Percentiles rank a stretch among this genome's conserved stretches.
Evolutionary conservation across 345 rosid species (phyloP).

Genomic region (Arabidopsis suecica): DNA sequence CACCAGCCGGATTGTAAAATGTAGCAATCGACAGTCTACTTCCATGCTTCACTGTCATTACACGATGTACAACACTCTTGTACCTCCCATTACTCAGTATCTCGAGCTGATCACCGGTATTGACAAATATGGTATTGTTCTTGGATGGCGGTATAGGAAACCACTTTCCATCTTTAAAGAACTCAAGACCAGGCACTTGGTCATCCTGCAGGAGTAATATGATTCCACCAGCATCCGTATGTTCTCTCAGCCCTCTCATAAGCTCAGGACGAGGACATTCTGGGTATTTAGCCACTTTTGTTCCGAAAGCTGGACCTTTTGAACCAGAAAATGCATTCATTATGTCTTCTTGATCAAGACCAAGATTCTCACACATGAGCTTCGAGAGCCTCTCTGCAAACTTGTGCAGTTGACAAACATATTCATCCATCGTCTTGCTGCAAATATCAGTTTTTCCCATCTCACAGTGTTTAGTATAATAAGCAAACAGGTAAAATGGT

Average conservation of each 20-base stretch:
- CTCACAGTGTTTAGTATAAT: constrained; percentile 15
- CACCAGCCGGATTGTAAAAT: constrained; percentile 82
- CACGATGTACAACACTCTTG: constrained; percentile 74
- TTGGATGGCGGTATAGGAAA: constrained; percentile 77
- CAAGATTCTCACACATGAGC: constrained; percentile 81
- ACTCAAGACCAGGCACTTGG: constrained; percentile 90
- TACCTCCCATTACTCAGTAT: constrained; percentile 88
- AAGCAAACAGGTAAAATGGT: constrained; percentile 18
- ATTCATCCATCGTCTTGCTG: constrained; percentile 80
- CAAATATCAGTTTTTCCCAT: constrained; percentile 17
- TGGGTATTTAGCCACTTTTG: constrained; percentile 90
- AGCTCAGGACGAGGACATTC: constrained; percentile 76
- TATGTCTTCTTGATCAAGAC: constrained; percentile 59
- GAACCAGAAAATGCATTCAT: constrained; percentile 64
- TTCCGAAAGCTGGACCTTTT: constrained; percentile 78
- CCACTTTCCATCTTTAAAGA: constrained; percentile 80
- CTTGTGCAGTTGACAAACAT: constrained; percentile 63
- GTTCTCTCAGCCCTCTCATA: constrained; percentile 87
- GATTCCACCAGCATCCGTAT: constrained; percentile 94
- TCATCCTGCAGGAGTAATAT: constrained; percentile 86
- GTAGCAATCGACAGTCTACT: constrained; percentile 91
- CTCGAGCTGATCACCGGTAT: constrained; percentile 85
- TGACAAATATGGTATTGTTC: constrained; percentile 78
- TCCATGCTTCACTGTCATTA: constrained; percentile 71
- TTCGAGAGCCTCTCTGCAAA: constrained; percentile 72